Evolutionary conservation across 345 rosid genomes (phyloP).

Genomic region (Fremontodendron californicum): DNA sequence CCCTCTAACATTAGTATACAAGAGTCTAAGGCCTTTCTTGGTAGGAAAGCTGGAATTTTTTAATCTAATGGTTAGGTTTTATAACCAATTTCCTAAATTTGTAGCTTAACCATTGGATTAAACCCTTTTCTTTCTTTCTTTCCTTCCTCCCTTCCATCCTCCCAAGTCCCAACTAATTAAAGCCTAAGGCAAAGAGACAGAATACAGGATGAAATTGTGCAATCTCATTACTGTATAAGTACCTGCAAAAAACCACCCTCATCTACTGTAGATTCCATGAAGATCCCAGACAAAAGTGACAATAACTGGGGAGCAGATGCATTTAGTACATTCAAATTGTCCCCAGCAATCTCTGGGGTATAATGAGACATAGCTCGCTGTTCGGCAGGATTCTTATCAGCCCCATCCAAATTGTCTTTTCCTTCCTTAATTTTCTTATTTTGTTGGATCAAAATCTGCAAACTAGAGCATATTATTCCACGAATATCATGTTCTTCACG

Average conservation of each 20-base stretch:
- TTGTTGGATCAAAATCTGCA: slow-evolving; percentile 45
- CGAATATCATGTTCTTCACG: slow-evolving; percentile 54
- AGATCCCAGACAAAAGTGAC: slow-evolving; percentile 56
- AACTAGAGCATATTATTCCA: slow-evolving; percentile 69
- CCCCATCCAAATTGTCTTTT: slow-evolving; percentile 27
- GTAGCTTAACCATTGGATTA: neutral
- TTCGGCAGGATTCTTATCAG: slow-evolving; percentile 42
- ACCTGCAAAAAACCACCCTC: slow-evolving; percentile 96
- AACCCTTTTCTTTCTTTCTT: neutral
- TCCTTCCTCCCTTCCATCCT: neutral
- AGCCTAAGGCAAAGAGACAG: neutral
- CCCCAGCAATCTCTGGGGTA: slow-evolving; percentile 47
- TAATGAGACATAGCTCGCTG: slow-evolving; percentile 52
- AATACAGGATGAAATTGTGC: neutral
- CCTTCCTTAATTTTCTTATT: slow-evolving; percentile 54
- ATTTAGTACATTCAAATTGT: slow-evolving; percentile 56
- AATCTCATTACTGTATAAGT: slow-evolving; percentile 11
- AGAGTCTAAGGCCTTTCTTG: neutral
- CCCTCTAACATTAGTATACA: neutral
- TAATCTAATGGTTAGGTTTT: neutral
- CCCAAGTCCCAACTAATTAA: neutral
- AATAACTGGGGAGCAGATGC: slow-evolving; percentile 59
- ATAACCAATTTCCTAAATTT: neutral
- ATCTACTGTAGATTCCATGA: slow-evolving; percentile 64
- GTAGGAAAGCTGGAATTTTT: neutral